A percentile compares a stretch with the other conserved stretches of the same genome.
phyloP scores from a whole-genome alignment of 768 basidiomycete species.

The Boletellus sp. region DNA sequence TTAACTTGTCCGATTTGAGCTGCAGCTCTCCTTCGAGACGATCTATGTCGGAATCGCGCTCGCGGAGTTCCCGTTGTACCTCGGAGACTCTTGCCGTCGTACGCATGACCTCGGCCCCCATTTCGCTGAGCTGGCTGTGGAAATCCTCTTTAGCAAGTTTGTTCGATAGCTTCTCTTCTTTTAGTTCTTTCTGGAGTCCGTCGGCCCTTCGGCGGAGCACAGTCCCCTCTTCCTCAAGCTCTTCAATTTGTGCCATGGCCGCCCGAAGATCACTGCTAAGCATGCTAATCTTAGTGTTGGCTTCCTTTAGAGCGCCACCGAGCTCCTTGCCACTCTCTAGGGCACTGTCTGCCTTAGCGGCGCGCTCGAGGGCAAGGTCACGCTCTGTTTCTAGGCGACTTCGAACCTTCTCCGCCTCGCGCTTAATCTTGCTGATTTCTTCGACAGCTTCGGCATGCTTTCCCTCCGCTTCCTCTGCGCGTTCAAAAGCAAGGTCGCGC shows the following conservation, averaged over 20 bases:
- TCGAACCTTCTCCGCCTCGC: conserved; percentile 2
- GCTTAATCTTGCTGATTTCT: not conserved
- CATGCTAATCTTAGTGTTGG: conserved; percentile 55
- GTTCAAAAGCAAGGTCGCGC: not conserved
- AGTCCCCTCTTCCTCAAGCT: conserved; percentile 59
- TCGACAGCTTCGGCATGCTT: not conserved
- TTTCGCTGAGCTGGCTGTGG: conserved; percentile 31
- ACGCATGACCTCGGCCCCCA: conserved; percentile 29
- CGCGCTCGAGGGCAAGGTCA: conserved; percentile 20
- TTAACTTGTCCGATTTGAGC: conserved; percentile 25
- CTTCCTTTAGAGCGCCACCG: conserved; percentile 62
- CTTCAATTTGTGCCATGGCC: conserved; percentile 52
- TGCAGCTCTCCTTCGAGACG: conserved; percentile 44
- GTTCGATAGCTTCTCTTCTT: conserved; percentile 46
- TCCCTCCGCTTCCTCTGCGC: conserved; percentile 24
- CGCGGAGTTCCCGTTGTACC: conserved; percentile 45
- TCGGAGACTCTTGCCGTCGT: conserved; percentile 34
- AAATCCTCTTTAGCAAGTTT: conserved; percentile 40
- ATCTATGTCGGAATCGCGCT: conserved; percentile 31
- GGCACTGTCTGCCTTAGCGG: conserved; percentile 59
- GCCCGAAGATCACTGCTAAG: conserved; percentile 53
- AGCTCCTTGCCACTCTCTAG: conserved; percentile 65
- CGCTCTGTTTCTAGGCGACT: conserved; percentile 1
- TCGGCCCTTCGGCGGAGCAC: conserved; percentile 49
- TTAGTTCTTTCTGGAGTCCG: conserved; percentile 54